Base-by-base conservation (phyloP, 306 rosid genomes). In the Rubus idaeus region DNA sequence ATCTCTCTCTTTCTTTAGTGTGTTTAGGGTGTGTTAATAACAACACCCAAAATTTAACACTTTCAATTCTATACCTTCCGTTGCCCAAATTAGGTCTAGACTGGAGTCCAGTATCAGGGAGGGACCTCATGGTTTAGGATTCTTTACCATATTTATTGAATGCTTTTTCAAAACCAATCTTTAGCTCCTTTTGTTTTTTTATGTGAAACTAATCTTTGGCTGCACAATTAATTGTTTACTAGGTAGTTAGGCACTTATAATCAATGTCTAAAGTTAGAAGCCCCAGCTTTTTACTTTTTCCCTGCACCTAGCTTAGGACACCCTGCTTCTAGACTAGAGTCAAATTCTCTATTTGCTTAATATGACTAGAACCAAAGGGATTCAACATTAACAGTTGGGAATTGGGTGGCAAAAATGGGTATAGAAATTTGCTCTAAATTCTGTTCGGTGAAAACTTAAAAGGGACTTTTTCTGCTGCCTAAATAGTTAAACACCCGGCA, bases 41-140 rank as follows among this genome's bases (percentile, higher is more conserved):
- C n/a, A n/a, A n/a, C n/a, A n/a, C n/a, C n/a, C n/a, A n/a, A n/a
- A n/a, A n/a, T n/a, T 49, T 12, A 9, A 12, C 12, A 42, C 46
- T 8, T 42, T 8, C 46, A 42, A 8, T 2, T 3, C 14, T 49
- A 12, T 49, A 49, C 13, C 53, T 10, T 13, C 53, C 16, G 12
- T 49, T 49, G 53, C 21, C 63, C 40, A 67, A 80, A 74, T 20
- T 20, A 1, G 63, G 66, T 75, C 75, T 21, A 56, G 73, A 79
- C 41, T 79, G 37, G 74, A 30, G 35, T 30, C 35, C 35, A 0
- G 35, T 0, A 72, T 35, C 16, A 30, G 17, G 64, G 50, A 51
- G 45, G 42, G 41, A 37, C 16, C 26, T 53, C 42, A 35, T 26
- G 12, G 45, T 9, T 67, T 30, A 23, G 53, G 51, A 23, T 18